A percentile compares a stretch with the other conserved stretches of the same genome.
These are phyloP conservation scores for Henningerozyma blattae DNA, from an alignment of 805 yeast species.

Conservation along the genomic window DNA sequence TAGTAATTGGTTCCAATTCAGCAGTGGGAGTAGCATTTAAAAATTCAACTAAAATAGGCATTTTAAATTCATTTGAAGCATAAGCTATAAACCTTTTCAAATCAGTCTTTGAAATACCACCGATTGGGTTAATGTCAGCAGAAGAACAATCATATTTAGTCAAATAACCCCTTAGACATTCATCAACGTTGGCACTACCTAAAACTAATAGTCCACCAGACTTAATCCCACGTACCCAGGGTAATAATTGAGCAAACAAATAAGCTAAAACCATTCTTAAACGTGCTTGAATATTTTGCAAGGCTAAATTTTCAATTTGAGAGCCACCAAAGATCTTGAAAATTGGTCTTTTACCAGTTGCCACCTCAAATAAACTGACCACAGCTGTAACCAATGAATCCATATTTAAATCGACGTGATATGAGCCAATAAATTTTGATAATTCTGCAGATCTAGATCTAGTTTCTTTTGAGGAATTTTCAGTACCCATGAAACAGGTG, in stretches of 20 bases:
- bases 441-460: slow-evolving; percentile 69
- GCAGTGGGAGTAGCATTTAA: slow-evolving; percentile 94
- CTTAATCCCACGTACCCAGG: slow-evolving; percentile 77
- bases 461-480: slow-evolving; percentile 82
- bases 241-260: slow-evolving; percentile 84
- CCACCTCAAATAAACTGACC: slow-evolving; percentile 64
- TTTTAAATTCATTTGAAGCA: slow-evolving; percentile 53
- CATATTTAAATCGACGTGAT: slow-evolving; percentile 87
- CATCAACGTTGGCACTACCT: slow-evolving; percentile 97
- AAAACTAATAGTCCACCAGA: slow-evolving; percentile 72
- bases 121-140: slow-evolving; percentile 96
- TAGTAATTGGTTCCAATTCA: slow-evolving; percentile 92
- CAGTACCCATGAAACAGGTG: slow-evolving; percentile 92
- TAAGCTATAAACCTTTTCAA: slow-evolving; percentile 75
- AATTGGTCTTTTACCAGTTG: slow-evolving; percentile 82
- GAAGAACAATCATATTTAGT: slow-evolving; percentile 96
- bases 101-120: slow-evolving; percentile 96
- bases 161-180: slow-evolving; percentile 86
- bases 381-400: slow-evolving; percentile 71
- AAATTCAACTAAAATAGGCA: slow-evolving; percentile 71
- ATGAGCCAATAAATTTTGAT: slow-evolving; percentile 68
- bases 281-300: slow-evolving; percentile 95
- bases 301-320: slow-evolving; percentile 79
- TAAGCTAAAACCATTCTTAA: slow-evolving; percentile 90
- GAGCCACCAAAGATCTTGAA: slow-evolving; percentile 92